These are phyloP conservation scores for Marasmius fiardii DNA, from an alignment of 1,284 basidiomycete genomes.

Conservation along the genomic window DNA sequence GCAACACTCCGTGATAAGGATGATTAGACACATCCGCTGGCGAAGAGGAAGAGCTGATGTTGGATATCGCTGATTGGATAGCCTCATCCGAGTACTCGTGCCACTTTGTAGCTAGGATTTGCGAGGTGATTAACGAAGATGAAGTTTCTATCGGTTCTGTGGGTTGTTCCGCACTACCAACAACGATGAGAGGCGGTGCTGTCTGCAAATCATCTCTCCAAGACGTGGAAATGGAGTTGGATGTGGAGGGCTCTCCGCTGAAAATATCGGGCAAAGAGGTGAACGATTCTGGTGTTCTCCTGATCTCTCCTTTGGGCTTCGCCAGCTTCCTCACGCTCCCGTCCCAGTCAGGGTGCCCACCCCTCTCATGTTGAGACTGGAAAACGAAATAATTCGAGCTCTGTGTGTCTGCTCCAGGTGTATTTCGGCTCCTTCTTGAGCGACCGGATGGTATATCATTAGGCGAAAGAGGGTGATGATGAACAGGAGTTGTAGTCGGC, in stretches of 20 bases:
- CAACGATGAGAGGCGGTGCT: constrained; percentile 54
- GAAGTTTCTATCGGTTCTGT: constrained; percentile 5
- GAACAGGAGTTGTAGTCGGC: constrained; percentile 45
- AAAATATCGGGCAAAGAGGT: constrained; percentile 33
- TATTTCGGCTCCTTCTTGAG: constrained; percentile 24
- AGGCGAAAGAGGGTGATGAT: constrained; percentile 61
- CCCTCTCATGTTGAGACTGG: constrained; percentile 54
- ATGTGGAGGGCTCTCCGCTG: constrained; percentile 25
- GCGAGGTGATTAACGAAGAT: constrained; percentile 27
- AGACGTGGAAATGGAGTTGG: background rate
- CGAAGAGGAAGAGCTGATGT: constrained; percentile 36
- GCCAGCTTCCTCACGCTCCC: constrained; percentile 53
- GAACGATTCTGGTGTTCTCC: constrained; percentile 24
- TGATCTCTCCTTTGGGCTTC: constrained; percentile 25
- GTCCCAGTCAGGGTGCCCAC: constrained; percentile 48
- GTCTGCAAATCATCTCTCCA: constrained; percentile 9
- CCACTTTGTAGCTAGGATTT: constrained; percentile 63
- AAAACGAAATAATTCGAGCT: constrained; percentile 54
- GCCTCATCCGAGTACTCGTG: constrained; percentile 70
- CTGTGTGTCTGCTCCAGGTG: constrained; percentile 19
- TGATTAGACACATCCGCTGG: constrained; percentile 44
- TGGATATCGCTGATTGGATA: constrained; percentile 58
- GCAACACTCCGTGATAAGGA: constrained; percentile 63
- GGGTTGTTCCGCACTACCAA: constrained; percentile 35
- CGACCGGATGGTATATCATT: constrained; percentile 46